Evolutionary conservation across 768 basidiomycete genomes (phyloP), one percentile per base, ranked within the genome.

Genomic region (Serendipita sp.): DNA sequence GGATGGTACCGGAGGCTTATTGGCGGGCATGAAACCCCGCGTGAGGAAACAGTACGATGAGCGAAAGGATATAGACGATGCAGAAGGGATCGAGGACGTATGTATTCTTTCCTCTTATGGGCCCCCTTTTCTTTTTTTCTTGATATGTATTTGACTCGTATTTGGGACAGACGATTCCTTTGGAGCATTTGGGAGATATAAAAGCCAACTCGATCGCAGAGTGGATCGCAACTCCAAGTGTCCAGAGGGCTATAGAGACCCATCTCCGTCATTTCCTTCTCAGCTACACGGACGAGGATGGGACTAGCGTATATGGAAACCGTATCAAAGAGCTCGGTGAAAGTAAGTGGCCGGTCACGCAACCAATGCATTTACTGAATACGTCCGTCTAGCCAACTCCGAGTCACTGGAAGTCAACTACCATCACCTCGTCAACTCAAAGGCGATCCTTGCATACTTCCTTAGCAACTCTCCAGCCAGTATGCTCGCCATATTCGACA

Each of bases 361-460:
- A 22, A 60, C 26, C 16, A 22, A 45, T 28, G 42, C 65, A 61
- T 20, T 56, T 56, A 43, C 17, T 38, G 41, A 41, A 38, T 20
- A 60, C 11, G 30, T 42, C 20, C 50, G 34, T 63, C n/a, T 61
- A 98, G 96, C 85, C 69, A 98, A 99, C 73, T 83, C 94, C 34
- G 96, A 99, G 74, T 97, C 94, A 0, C 82, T 99, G 64, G 96
- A 98, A 73, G 90, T 98, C 26, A 97, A 94, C 0, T 98, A 94
- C 73, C 79, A 91, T n/a, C 95, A 99, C 70, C 82, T 99, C 17
- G 86, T 90, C 0, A 74, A 84, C 62, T 90, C 93, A 5, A 96
- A 96, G 68, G 88, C 96, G 3, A 93, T 97, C 68, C 78, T 99
- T 31, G 93, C 96, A 28, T 99, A 96, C 72, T 99, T 99, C 77